phyloP scores from a whole-genome alignment of 2,329 filamentous ascomycete species.

The Plectosphaerella sp. region DNA sequence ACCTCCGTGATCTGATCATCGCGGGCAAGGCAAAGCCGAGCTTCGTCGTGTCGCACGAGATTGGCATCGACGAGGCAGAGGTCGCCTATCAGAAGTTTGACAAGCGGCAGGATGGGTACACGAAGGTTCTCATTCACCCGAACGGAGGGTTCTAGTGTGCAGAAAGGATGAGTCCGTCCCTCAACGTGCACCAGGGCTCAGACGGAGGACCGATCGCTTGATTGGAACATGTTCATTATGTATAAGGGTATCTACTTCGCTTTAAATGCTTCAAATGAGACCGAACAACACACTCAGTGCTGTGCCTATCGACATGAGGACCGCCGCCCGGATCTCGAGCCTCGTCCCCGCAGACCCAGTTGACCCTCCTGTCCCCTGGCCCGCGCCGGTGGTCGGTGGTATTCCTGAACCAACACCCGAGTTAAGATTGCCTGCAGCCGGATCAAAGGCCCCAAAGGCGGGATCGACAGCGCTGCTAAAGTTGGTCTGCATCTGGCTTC shows the following conservation, averaged over 20 bases:
- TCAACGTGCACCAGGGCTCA: too few relatives aligned
- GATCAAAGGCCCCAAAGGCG: conserved; percentile 5
- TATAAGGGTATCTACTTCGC: too few relatives aligned
- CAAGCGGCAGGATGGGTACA: conserved; percentile 60
- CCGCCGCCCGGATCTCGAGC: too few relatives aligned
- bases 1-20: conserved; percentile 62
- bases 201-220: too few relatives aligned
- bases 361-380: too few relatives aligned
- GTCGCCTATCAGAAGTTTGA: conserved; percentile 63
- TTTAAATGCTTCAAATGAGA: too few relatives aligned
- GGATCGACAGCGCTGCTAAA: conserved; percentile 13
- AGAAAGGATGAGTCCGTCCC: neutral
- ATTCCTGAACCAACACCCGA: neutral
- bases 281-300: too few relatives aligned
- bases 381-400: neutral
- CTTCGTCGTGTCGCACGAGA: conserved; percentile 63
- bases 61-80: conserved; percentile 56
- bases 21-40: conserved; percentile 60
- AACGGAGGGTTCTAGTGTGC: conserved; percentile 39
- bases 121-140: conserved; percentile 64
- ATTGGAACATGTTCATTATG: too few relatives aligned
- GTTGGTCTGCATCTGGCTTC: conserved; percentile 19
- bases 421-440: neutral
- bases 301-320: too few relatives aligned
- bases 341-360: too few relatives aligned